Base-by-base conservation (phyloP, 805 yeast genomes). In the Yarrowia yakushimensis region DNA sequence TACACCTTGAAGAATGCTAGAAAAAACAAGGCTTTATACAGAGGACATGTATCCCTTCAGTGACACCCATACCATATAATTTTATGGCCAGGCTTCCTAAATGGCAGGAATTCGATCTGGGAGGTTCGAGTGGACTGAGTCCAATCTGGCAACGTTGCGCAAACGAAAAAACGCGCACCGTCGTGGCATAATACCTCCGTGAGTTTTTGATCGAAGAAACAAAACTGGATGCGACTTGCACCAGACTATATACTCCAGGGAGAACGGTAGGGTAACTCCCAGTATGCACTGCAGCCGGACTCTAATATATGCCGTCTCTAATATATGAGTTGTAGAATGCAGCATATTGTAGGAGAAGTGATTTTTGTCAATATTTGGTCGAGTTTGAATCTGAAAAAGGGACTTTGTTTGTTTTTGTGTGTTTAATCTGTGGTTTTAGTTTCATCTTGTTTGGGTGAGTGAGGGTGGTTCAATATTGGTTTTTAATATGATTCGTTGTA, bases 111-210 rank as follows among this genome's bases (percentile, higher is more conserved):
- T 52, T 52, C 37, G 59, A 52, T 52, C 59, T 52, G 59, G 59
- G 59, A 52, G 59, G 59, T 17, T 52, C 42, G 59, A 52, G 43
- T 52, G 59, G 59, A 52, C 59, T 52, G 42, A 20, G 59, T 52
- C 59, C 59, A 52, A 52, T 52, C 59, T 52, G 59, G 59, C 59
- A 52, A 52, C 59, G 59, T 52, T 52, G 23, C 59, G 59, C 43
- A 23, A 34, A 36, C 31, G 37, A 52, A 36, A 52, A 23, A 52
- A 23, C 43, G 33, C 59, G 59, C 33, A 52, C 59, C 59, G 59
- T 52, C 59, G 59, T 52, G 59, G 59, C 59, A 52, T 52, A 52
- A 52, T 52, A 36, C 59, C 59, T 52, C 59, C 59, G 59, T 52
- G 59, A 52, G 59, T 52, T 52, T 52, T 52, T 52, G 59, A 52